phyloP scores from a whole-genome alignment of 805 yeast genomes.

The Metschnikowia cubensis region DNA sequence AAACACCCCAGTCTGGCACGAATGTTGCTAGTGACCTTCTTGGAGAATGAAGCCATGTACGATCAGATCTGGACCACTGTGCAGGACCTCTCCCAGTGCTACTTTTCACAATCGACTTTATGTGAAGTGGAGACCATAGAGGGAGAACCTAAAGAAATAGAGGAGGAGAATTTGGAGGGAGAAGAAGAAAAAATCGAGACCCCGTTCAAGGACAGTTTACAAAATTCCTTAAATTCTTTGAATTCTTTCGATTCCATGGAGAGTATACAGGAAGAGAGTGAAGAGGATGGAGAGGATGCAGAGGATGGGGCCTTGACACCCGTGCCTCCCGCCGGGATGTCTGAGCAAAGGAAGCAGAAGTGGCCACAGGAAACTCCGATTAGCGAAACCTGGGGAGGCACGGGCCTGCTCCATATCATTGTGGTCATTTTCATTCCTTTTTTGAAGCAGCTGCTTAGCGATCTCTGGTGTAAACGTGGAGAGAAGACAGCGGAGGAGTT shows the following conservation, averaged over 20 bases:
- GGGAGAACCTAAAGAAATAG: too few species aligned
- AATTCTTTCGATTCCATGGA: not conserved
- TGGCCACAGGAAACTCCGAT: constrained; percentile 48
- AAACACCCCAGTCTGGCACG: constrained; percentile 50
- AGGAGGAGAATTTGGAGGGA: too few species aligned
- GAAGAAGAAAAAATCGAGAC: not conserved
- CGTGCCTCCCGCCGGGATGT: constrained; percentile 57
- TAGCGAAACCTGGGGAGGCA: constrained; percentile 55
- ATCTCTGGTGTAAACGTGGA: constrained; percentile 21
- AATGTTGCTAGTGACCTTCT: constrained; percentile 49
- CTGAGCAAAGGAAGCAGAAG: constrained; percentile 51
- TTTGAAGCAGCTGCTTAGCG: constrained; percentile 26
- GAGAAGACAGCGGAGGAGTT: constrained; percentile 3
- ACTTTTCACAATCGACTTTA: not conserved
- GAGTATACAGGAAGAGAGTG: not conserved
- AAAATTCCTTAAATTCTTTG: too few species aligned
- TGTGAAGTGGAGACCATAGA: not conserved
- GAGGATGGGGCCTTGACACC: constrained; percentile 40
- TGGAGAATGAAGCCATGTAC: constrained; percentile 39
- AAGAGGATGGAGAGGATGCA: constrained; percentile 15
- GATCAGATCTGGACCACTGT: constrained; percentile 27
- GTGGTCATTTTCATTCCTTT: constrained; percentile 38
- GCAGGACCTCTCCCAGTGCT: constrained; percentile 1
- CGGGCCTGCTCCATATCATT: constrained; percentile 42
- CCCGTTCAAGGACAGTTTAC: not conserved